Evolutionary conservation across 2,329 filamentous ascomycete genomes (phyloP).

Genomic region (Bipolaris gigantea): DNA sequence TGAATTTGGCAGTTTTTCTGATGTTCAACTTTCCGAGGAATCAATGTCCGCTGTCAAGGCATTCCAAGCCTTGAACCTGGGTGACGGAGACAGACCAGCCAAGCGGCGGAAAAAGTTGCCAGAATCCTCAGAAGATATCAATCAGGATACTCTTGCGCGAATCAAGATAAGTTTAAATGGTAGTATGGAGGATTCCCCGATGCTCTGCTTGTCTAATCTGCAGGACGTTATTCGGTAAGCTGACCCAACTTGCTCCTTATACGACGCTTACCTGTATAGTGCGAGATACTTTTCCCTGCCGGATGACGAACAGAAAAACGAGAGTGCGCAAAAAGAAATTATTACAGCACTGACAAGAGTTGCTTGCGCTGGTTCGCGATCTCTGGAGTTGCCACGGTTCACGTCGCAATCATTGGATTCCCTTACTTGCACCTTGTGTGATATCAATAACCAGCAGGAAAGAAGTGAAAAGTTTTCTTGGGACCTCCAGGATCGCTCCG

Average conservation of each 20-base stretch:
- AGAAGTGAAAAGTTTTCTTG: slow-evolving; percentile 24
- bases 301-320: slow-evolving; percentile 19
- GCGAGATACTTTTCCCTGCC: slow-evolving; percentile 26
- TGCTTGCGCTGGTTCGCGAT: slow-evolving; percentile 39
- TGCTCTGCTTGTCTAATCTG: slow-evolving; percentile 25
- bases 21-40: slow-evolving; percentile 28
- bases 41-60: slow-evolving; percentile 15
- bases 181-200: slow-evolving; percentile 25
- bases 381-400: slow-evolving; percentile 12
- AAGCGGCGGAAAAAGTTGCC: slow-evolving; percentile 34
- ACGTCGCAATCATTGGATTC: slow-evolving; percentile 16
- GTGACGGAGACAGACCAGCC: slow-evolving; percentile 27
- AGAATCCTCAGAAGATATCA: slow-evolving; percentile 17
- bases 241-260: no score
- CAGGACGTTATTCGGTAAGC: slow-evolving; percentile 35
- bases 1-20: slow-evolving; percentile 23
- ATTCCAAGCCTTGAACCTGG: slow-evolving; percentile 23
- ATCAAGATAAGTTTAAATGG: slow-evolving; percentile 29
- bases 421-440: slow-evolving; percentile 32
- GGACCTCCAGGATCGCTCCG: slow-evolving; percentile 20
- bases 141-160: slow-evolving; percentile 21
- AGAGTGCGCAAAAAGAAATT: slow-evolving; percentile 27
- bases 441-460: slow-evolving; percentile 7
- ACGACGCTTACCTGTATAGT: slow-evolving; percentile 22
- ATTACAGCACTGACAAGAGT: slow-evolving; percentile 35